Conservation (phyloP, 1,284 basidiomycete species). For the Ustilago loliicola region DNA sequence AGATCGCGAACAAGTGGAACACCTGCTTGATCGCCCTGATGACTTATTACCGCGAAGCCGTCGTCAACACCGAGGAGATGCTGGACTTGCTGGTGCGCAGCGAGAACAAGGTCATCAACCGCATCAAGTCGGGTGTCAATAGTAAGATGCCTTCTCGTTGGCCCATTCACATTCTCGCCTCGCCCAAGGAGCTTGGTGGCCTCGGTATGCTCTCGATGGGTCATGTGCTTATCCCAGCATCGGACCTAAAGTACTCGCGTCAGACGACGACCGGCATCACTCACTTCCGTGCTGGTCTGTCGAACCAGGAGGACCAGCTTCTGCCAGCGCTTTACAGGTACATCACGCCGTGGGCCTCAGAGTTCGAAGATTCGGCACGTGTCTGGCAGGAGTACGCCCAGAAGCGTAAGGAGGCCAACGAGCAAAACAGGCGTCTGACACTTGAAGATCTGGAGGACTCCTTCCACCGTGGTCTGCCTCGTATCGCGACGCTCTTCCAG, state of each 20-base stretch:
- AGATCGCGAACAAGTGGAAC: conserved; percentile 99
- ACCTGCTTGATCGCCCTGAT: conserved; percentile 78
- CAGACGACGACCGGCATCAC: conserved; percentile 91
- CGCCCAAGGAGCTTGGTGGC: conserved; percentile 77
- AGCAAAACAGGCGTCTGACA: conserved; percentile 95
- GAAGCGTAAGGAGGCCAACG: conserved; percentile 98
- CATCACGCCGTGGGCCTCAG: conserved; percentile 98
- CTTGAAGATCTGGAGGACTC: conserved; percentile 97
- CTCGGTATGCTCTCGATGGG: conserved; percentile 99
- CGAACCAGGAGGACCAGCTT: conserved; percentile 76
- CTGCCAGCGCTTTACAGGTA: conserved; percentile 97
- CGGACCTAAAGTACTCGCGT: conserved; percentile 96
- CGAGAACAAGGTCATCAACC: conserved; percentile 79
- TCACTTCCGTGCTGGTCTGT: conserved; percentile 96
- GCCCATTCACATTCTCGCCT: conserved; percentile 80
- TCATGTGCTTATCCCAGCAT: conserved; percentile 96
- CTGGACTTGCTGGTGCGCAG: conserved; percentile 69
- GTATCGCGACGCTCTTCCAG: conserved; percentile 97
- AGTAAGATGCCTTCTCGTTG: conserved; percentile 99
- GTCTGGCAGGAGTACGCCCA: conserved; percentile 99
- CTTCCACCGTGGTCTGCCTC: conserved; percentile 98
- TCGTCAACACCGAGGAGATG: conserved; percentile 95
- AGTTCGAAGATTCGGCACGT: conserved; percentile 96
- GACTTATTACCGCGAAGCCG: conserved; percentile 99
- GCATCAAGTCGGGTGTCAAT: conserved; percentile 98